Evolutionary conservation across 805 yeast genomes (phyloP), one percentile per base, ranked within the genome.

Genomic region (Barnettozyma vustinii): DNA sequence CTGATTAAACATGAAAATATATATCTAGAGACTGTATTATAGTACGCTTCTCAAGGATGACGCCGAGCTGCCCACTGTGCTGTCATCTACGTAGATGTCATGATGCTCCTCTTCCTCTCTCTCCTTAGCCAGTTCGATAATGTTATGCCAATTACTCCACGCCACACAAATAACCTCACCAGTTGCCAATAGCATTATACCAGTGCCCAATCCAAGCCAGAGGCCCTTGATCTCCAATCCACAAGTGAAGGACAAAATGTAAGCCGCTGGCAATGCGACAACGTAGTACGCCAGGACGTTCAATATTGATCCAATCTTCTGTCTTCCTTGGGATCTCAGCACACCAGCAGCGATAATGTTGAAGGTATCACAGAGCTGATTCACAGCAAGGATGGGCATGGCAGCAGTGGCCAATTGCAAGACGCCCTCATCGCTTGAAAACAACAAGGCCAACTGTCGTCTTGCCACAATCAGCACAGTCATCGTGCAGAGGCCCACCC

Each of bases 311-410:
- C 95, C 95, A 42, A 84, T 72, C 44, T 74, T 76, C 62, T 87
- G 96, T 42, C 81, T 68, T 0, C 92, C 96, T 62, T 84, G 83
- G 1, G 91, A 90, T 51, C 96, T 69, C 50, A 87, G 67, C 33
- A 84, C 74, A 1, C 91, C 94, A 39, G 84, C 81, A 3, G 88
- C 81, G 16, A 85, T 81, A 40, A 84, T 79, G 15, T 87, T 84
- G 16, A 84, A 61, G 4, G 88, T 83, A 63, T 87, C 96, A 49
- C 79, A 75, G 2, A 87, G 64, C 55, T 84, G 89, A 55, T 83
- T 76, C 2, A 81, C 54, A 1, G 90, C 79, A 23, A 86, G 76
- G 42, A 81, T 69, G 2, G 92, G 90, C 58, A 85, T 75, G 18
- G 84, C 67, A 9, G 66, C 61, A 2, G 74, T 72, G n/a, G 84